These are phyloP conservation scores for Tremellales sp. DNA, from an alignment of 1,284 basidiomycete species.

Conservation along the genomic window DNA sequence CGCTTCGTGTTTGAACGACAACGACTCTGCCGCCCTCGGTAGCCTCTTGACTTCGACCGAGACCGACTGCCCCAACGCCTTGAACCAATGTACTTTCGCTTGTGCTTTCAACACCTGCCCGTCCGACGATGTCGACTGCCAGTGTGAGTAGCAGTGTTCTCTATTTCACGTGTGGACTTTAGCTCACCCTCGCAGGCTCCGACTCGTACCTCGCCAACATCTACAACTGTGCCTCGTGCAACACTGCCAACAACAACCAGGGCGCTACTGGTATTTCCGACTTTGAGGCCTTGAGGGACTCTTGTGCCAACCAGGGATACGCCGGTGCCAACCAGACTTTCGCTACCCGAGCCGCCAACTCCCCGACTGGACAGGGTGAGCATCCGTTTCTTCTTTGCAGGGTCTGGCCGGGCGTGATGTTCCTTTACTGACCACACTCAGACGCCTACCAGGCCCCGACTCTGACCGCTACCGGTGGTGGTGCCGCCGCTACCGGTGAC, in stretches of 20 bases:
- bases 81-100: constrained; percentile 33
- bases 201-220: constrained; percentile 42
- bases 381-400: neutral
- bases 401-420: too few species aligned
- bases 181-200: constrained; percentile 20
- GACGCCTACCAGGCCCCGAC: constrained; percentile 35
- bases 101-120: constrained; percentile 42
- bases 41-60: constrained; percentile 27
- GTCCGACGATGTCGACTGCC: constrained; percentile 37
- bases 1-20: constrained; percentile 37
- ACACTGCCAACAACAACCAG: constrained; percentile 44
- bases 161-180: neutral
- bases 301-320: constrained; percentile 41
- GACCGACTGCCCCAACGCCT: constrained; percentile 28
- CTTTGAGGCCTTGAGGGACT: constrained; percentile 36
- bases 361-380: constrained; percentile 23
- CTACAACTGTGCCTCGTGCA: constrained; percentile 48
- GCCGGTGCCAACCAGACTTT: constrained; percentile 32
- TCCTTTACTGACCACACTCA: constrained; percentile 2
- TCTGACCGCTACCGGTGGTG: constrained; percentile 44
- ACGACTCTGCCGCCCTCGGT: constrained; percentile 37
- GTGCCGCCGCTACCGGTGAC: constrained; percentile 37
- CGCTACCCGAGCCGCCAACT: constrained; percentile 25
- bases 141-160: constrained; percentile 27
- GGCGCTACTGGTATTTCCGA: constrained; percentile 35